phyloP scores from a whole-genome alignment of 2,329 filamentous ascomycete genomes.

The Coniochaeta pulveracea region DNA sequence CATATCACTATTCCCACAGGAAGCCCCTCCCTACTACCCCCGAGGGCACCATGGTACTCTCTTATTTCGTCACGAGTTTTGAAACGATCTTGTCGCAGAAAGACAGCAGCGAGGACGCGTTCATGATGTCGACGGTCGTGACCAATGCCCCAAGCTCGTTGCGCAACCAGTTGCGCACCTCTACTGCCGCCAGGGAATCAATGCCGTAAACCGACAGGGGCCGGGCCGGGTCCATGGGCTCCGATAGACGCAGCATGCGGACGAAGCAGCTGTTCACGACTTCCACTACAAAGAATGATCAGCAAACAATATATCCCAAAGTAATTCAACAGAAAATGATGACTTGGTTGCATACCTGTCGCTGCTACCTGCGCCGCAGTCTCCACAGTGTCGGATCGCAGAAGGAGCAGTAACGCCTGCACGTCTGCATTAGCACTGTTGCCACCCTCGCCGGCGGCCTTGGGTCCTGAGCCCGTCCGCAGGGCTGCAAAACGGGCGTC shows the following conservation, averaged over 20 bases:
- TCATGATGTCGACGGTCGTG: conserved; percentile 11
- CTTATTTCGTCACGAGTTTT: conserved; percentile 4
- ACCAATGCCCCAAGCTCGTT: conserved; percentile 13
- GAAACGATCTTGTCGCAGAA: conserved; percentile 9
- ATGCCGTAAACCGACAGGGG: conserved; percentile 14
- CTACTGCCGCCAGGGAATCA: conserved; percentile 19
- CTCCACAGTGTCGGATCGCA: conserved; percentile 4
- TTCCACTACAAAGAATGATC: no score
- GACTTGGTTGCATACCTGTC: no score
- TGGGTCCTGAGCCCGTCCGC: conserved; percentile 5
- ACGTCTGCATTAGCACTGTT: not conserved
- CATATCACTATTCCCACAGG: not conserved
- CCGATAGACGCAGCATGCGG: conserved; percentile 9
- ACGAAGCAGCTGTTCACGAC: conserved; percentile 5
- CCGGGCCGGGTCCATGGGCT: conserved; percentile 8
- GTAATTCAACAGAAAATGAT: no score
- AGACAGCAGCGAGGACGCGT: conserved; percentile 8
- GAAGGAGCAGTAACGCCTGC: conserved; percentile 5
- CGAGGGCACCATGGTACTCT: no score
- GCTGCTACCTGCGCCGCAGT: no score
- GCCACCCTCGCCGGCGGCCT: not conserved
- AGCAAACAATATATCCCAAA: no score
- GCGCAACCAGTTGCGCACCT: conserved; percentile 18
- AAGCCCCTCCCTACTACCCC: no score
- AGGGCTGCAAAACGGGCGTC: conserved; percentile 8